Evolutionary conservation across 169 alveolate species (phyloP).

Genomic region (Theileria equi): DNA sequence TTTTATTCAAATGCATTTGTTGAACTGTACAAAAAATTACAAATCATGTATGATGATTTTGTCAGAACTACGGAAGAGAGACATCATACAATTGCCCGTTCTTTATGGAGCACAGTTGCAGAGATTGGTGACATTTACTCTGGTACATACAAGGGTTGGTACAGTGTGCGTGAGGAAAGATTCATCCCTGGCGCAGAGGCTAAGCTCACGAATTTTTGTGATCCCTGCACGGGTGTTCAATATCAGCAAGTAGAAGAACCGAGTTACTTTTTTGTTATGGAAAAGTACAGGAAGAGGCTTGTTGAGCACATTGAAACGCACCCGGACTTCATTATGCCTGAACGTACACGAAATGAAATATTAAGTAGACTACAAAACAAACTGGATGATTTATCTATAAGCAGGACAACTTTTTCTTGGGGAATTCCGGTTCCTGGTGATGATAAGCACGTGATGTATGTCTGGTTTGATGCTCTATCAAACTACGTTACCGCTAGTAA

Average conservation of each 20-base stretch:
- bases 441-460: constrained; percentile 89
- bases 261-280: constrained; percentile 86
- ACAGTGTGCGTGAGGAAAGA: constrained; percentile 88
- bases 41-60: constrained; percentile 71
- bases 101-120: constrained; percentile 75
- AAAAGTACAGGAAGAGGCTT: constrained; percentile 79
- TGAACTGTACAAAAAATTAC: constrained; percentile 49
- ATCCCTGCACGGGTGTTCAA: constrained; percentile 80
- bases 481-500: constrained; percentile 73
- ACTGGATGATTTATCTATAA: constrained; percentile 85
- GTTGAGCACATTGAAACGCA: constrained; percentile 71
- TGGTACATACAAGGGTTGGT: constrained; percentile 88
- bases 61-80: constrained; percentile 82
- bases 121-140: constrained; percentile 81
- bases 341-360: constrained; percentile 73
- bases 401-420: constrained; percentile 88
- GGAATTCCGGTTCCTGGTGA: constrained; percentile 88
- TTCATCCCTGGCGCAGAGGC: constrained; percentile 89
- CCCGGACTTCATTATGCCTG: constrained; percentile 82
- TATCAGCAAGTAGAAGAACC: constrained; percentile 82
- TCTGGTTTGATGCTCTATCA: constrained; percentile 92
- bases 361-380: constrained; percentile 78
- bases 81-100: constrained; percentile 77
- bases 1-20: constrained; percentile 62
- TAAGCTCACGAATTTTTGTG: constrained; percentile 78